Evolutionary conservation across 2,329 filamentous ascomycete species (phyloP).

Genomic region (Aspergillus sp.): DNA sequence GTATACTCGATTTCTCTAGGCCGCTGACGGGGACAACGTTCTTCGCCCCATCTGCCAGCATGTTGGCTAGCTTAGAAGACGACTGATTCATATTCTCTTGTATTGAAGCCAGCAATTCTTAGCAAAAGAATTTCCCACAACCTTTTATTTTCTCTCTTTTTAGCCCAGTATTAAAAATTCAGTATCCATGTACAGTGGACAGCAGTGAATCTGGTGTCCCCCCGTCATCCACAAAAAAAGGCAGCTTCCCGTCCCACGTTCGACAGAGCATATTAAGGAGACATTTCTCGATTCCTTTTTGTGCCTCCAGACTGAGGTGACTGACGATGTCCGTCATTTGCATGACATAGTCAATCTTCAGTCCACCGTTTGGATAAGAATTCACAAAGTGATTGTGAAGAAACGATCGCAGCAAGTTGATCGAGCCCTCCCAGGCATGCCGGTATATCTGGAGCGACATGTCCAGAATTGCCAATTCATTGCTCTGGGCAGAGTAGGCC

Average conservation of each 20-base stretch:
- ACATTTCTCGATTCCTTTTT: slow-evolving; percentile 18
- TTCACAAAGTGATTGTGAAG: slow-evolving; percentile 7
- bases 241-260: slow-evolving; percentile 1
- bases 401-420: slow-evolving; percentile 6
- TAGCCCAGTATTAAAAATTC: slow-evolving; percentile 3
- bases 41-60: slow-evolving; percentile 44
- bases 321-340: slow-evolving; percentile 13
- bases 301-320: slow-evolving; percentile 16
- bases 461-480: slow-evolving; percentile 4
- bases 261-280: slow-evolving; percentile 17
- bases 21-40: slow-evolving; percentile 49
- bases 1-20: slow-evolving; percentile 49
- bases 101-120: background rate
- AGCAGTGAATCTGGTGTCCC: slow-evolving; percentile 18
- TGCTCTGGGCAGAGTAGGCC: background rate
- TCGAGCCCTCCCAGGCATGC: slow-evolving; percentile 7
- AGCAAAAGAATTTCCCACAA: background rate
- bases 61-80: slow-evolving; percentile 17
- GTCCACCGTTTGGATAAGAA: slow-evolving; percentile 4
- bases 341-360: slow-evolving; percentile 10
- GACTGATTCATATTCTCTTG: background rate
- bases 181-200: slow-evolving; percentile 17
- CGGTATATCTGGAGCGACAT: slow-evolving; percentile 4
- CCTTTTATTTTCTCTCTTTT: background rate
- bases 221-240: slow-evolving; percentile 10